Evolutionary conservation across 2,329 filamentous ascomycete species (phyloP).

Genomic region (Dactylellina haptotyla): DNA sequence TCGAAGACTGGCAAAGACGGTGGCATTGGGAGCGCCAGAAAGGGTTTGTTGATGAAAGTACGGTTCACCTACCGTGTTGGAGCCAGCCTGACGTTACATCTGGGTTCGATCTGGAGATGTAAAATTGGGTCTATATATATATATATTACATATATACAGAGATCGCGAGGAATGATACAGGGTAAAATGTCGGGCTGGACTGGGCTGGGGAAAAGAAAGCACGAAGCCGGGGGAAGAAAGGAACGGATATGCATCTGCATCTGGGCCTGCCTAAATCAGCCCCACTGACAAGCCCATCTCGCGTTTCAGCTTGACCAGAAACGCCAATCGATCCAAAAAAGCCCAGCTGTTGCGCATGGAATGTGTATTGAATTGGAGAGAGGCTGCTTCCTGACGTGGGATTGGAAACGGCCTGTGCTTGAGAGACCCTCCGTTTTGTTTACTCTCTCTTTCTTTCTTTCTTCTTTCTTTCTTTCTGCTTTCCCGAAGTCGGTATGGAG

Average conservation of each 20-base stretch:
- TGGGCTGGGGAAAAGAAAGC: background rate
- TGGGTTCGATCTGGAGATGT: too few species aligned
- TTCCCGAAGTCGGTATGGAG: background rate
- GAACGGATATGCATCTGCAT: slow-evolving; percentile 22
- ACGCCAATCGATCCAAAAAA: slow-evolving; percentile 45
- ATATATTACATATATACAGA: too few species aligned
- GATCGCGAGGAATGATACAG: too few species aligned
- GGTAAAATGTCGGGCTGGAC: too few species aligned
- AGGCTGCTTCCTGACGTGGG: background rate
- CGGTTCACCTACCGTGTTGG: too few species aligned
- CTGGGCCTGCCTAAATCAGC: slow-evolving; percentile 46
- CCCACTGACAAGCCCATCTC: slow-evolving; percentile 13
- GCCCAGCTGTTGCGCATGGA: slow-evolving; percentile 11
- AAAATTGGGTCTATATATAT: too few species aligned
- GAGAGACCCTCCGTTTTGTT: too few species aligned
- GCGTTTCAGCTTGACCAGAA: slow-evolving; percentile 52
- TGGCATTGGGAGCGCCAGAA: too few species aligned
- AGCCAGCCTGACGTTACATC: too few species aligned
- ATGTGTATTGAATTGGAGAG: slow-evolving; percentile 16
- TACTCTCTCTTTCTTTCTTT: too few species aligned
- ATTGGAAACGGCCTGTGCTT: slow-evolving; percentile 4
- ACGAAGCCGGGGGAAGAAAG: background rate
- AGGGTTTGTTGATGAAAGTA: too few species aligned
- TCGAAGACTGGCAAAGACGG: too few species aligned
- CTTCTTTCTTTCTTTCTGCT: background rate